phyloP scores from a whole-genome alignment of 2,329 filamentous ascomycete species.

The Colletotrichum chrysophilum region DNA sequence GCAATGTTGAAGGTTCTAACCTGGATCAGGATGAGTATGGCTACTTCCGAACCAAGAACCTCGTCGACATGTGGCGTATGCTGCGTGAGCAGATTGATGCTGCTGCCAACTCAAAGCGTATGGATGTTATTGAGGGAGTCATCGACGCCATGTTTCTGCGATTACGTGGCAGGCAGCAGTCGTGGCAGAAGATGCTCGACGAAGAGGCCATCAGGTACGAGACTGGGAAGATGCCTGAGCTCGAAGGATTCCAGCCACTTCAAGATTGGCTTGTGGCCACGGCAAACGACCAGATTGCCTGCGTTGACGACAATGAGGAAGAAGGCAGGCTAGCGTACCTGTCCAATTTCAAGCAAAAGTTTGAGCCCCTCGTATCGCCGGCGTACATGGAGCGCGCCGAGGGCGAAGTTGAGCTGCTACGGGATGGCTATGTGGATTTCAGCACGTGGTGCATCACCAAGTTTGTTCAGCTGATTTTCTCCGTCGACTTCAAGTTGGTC shows the following conservation, averaged over 20 bases:
- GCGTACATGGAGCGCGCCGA: constrained; percentile 79
- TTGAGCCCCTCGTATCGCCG: constrained; percentile 80
- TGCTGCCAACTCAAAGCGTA: constrained; percentile 81
- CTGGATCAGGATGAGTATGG: constrained; percentile 88
- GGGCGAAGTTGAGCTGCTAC: constrained; percentile 74
- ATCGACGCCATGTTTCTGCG: constrained; percentile 95
- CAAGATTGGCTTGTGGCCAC: constrained; percentile 97
- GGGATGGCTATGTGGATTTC: constrained; percentile 93
- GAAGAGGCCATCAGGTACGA: constrained; percentile 82
- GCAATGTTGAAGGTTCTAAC: constrained; percentile 74
- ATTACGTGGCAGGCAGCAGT: constrained; percentile 80
- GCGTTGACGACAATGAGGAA: constrained; percentile 90
- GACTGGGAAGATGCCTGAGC: constrained; percentile 53
- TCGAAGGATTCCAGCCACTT: constrained; percentile 76
- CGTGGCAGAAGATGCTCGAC: constrained; percentile 88
- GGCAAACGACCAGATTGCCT: constrained; percentile 98
- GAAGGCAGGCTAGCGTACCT: constrained; percentile 80
- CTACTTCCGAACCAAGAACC: constrained; percentile 88
- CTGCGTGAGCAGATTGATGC: constrained; percentile 89
- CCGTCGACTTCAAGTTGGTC: constrained; percentile 84
- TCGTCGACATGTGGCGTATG: constrained; percentile 98
- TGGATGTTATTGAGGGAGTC: constrained; percentile 92
- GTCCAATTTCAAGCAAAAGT: constrained; percentile 82
- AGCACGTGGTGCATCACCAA: constrained; percentile 90
- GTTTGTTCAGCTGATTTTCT: constrained; percentile 87